These are phyloP conservation scores for Aspergillus uvarum DNA, from an alignment of 2,329 filamentous ascomycete species.

Conservation along the genomic window DNA sequence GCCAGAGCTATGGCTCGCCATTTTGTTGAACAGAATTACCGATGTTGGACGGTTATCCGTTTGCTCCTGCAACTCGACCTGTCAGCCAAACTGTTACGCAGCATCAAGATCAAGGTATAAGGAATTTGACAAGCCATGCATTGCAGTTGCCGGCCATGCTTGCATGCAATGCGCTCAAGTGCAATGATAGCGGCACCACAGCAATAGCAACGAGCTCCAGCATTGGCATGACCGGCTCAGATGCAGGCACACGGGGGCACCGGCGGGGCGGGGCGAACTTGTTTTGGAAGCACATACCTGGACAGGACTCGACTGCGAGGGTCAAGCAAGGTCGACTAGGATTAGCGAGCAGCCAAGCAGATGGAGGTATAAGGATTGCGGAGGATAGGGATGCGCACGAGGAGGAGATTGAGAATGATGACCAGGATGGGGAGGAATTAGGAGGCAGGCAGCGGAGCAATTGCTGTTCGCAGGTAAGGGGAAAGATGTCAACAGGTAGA, in stretches of 20 bases:
- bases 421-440: too few relatives aligned
- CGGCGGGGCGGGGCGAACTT: background rate
- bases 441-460: too few relatives aligned
- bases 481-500: too few relatives aligned
- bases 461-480: too few relatives aligned
- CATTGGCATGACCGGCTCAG: background rate
- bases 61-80: background rate
- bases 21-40: background rate
- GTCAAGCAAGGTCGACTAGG: background rate
- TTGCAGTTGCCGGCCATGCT: background rate
- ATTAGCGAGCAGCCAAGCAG: background rate
- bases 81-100: too few relatives aligned
- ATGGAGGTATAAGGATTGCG: too few relatives aligned
- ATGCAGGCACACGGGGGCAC: background rate
- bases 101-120: background rate
- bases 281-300: background rate
- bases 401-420: too few relatives aligned
- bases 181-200: too few relatives aligned
- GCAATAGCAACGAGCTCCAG: background rate
- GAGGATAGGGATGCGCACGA: too few relatives aligned
- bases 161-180: too few relatives aligned
- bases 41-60: background rate
- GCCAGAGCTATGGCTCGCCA: conserved; percentile 1
- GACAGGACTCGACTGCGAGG: background rate
- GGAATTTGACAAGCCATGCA: background rate